phyloP scores from a whole-genome alignment of 805 yeast species.

The Ogataea degrootiae region DNA sequence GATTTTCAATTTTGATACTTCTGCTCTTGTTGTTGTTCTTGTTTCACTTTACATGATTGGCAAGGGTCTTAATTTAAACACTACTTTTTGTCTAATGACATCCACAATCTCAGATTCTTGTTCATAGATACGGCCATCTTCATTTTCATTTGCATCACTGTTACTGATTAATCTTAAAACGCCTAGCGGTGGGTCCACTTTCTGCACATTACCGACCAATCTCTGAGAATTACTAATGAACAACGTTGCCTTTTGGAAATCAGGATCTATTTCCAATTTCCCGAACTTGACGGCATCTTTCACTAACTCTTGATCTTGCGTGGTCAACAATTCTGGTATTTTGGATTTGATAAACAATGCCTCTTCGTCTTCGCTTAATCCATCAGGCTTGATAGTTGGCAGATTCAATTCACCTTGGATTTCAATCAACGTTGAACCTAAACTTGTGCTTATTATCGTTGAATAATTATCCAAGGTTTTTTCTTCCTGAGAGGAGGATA shows the following conservation, averaged over 20 bases:
- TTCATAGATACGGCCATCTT: slow-evolving; percentile 21
- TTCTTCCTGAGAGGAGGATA: slow-evolving; percentile 1
- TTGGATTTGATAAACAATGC: slow-evolving; percentile 31
- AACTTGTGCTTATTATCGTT: slow-evolving; percentile 42
- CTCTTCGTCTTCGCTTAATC: slow-evolving; percentile 31
- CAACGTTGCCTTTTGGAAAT: slow-evolving; percentile 46
- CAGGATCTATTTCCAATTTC: slow-evolving; percentile 39
- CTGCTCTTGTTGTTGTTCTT: background rate
- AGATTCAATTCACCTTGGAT: slow-evolving; percentile 69
- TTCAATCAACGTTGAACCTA: slow-evolving; percentile 59
- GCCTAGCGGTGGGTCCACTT: slow-evolving; percentile 62
- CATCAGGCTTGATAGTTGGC: slow-evolving; percentile 33
- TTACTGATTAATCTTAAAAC: slow-evolving; percentile 34
- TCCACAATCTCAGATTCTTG: slow-evolving; percentile 46
- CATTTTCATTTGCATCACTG: slow-evolving; percentile 20
- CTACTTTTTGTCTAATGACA: slow-evolving; percentile 51
- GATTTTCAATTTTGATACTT: background rate
- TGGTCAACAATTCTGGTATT: slow-evolving; percentile 11
- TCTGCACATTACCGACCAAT: slow-evolving; percentile 54
- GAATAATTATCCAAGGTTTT: slow-evolving; percentile 8
- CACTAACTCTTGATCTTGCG: background rate
- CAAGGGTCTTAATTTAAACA: slow-evolving; percentile 65
- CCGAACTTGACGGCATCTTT: slow-evolving; percentile 49
- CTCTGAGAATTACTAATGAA: slow-evolving; percentile 68
- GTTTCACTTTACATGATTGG: slow-evolving; percentile 58